Percentiles rank a stretch among this genome's conserved stretches.
phyloP scores from a whole-genome alignment of 225 moss, liverwort and hornwort species.

The Asterella californica region DNA sequence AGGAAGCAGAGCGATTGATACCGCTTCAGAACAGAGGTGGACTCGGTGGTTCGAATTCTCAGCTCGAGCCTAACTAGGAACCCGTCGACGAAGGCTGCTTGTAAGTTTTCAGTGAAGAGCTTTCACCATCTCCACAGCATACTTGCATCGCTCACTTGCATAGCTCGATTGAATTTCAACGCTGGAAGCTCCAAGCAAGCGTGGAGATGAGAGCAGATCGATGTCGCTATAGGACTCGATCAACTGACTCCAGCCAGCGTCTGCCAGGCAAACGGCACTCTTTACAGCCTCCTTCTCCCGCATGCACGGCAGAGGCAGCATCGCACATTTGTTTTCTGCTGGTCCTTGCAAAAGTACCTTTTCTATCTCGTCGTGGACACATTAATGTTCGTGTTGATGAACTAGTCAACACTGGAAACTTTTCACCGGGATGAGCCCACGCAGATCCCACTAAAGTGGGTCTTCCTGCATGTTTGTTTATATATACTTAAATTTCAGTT shows the following conservation, averaged over 20 bases:
- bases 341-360: neutral
- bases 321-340: neutral
- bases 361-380: neutral
- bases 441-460: neutral
- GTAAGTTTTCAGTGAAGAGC: neutral
- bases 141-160: neutral
- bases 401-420: neutral
- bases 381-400: neutral
- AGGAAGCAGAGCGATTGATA: neutral
- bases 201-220: neutral
- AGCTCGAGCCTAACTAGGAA: slow-evolving; percentile 2
- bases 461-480: neutral
- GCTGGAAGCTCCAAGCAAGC: neutral
- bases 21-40: slow-evolving; percentile 9
- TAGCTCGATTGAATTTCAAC: neutral
- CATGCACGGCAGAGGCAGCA: neutral
- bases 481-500: neutral
- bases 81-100: neutral
- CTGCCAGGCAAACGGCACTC: too few relatives aligned
- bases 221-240: neutral
- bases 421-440: neutral
- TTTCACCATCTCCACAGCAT: neutral
- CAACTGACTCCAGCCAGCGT: neutral
- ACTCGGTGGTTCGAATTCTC: neutral
- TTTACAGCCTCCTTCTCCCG: neutral